A percentile compares a stretch with the other conserved stretches of the same genome.
Evolutionary conservation across 2,329 filamentous ascomycete genomes (phyloP).

Genomic region (Leptoxyphium fumago): DNA sequence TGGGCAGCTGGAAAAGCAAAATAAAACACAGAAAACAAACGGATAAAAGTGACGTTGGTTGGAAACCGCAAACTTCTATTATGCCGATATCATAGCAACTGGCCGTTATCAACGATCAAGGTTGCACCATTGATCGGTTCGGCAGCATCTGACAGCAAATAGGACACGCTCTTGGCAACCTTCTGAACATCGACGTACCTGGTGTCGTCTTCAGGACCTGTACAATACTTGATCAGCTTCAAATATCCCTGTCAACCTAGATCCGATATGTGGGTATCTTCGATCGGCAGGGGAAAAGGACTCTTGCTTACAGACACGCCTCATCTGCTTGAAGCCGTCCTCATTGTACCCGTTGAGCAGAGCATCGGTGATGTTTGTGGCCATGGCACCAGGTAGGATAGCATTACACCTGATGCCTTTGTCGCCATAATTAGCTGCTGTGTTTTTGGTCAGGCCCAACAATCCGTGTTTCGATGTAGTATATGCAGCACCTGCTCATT

Average conservation of each 20-base stretch:
- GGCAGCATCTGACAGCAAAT: slow-evolving; percentile 19
- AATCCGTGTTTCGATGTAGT: slow-evolving; percentile 41
- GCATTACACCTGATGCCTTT: slow-evolving; percentile 40
- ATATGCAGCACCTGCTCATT: slow-evolving; percentile 31
- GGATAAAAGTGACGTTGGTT: too few species aligned
- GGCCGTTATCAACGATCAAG: slow-evolving; percentile 13
- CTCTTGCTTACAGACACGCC: slow-evolving; percentile 11
- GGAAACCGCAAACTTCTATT: too few species aligned
- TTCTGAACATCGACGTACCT: slow-evolving; percentile 11
- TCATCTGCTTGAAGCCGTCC: slow-evolving; percentile 14
- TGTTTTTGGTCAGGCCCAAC: slow-evolving; percentile 42
- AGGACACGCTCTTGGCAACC: slow-evolving; percentile 20
- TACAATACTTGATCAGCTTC: not conserved
- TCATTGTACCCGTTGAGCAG: slow-evolving; percentile 21
- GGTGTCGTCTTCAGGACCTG: not conserved
- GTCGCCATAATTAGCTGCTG: slow-evolving; percentile 39
- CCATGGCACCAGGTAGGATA: slow-evolving; percentile 39
- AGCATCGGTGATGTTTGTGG: slow-evolving; percentile 38
- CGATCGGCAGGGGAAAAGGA: too few species aligned
- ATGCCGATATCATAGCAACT: not conserved
- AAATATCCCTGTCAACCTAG: not conserved
- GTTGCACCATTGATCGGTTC: slow-evolving; percentile 20
- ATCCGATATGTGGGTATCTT: not conserved
- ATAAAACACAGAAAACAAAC: too few species aligned
- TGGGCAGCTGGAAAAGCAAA: too few species aligned